Base-by-base conservation (phyloP, 139 green algal genomes). In the Tetradesmus obliquus region DNA sequence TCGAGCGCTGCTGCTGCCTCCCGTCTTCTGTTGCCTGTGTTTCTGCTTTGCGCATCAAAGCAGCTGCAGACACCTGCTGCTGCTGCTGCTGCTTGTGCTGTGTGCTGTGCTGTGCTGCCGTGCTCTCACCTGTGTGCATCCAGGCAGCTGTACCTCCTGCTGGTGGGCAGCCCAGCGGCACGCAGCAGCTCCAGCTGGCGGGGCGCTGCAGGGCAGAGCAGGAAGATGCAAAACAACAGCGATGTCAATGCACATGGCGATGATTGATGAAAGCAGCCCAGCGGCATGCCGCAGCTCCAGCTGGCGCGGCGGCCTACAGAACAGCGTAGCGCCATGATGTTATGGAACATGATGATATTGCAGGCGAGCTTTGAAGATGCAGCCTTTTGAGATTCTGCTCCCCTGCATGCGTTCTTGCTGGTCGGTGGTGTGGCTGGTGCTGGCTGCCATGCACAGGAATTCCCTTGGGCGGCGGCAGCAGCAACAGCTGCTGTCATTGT, bases 171-270 rank as follows among this genome's bases (percentile, higher is more conserved):
- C 12, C 79, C 79, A 9, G 60, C 32, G 5, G 17, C 79, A 24
- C 58, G 79, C 74, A 91, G 88, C 58, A 54, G 22, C 79, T 91
- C 88, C 45, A 91, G 58, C 58, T 91, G 88, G 72, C 88, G 88
- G 22, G 79, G 54, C 76, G 79, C 88, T 91, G 88, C 76, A 79
- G 2, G 79, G 32, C 55, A 84, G 1, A 45, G 32, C 53, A 8
- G 9, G 19, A 32, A 53, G 17, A 12, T 22, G 17, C 82, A 87
- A n/a, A 45, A 45, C 32, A 45, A 45, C 32, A 45, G 32, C 32
- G 32, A 45, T 45, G 32, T 45, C 32, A 45, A 45, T 45, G 32
- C 32, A 45, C 32, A 45, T 45, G 32, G 32, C 32, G 32, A 45
- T 45, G 32, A 45, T 45, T 45, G 32, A 45, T 45, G 32, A 45